Percentiles rank a stretch among this genome's conserved stretches.
Evolutionary conservation across 2,329 filamentous ascomycete genomes (phyloP).

Genomic region (Sporothrix schenckii): DNA sequence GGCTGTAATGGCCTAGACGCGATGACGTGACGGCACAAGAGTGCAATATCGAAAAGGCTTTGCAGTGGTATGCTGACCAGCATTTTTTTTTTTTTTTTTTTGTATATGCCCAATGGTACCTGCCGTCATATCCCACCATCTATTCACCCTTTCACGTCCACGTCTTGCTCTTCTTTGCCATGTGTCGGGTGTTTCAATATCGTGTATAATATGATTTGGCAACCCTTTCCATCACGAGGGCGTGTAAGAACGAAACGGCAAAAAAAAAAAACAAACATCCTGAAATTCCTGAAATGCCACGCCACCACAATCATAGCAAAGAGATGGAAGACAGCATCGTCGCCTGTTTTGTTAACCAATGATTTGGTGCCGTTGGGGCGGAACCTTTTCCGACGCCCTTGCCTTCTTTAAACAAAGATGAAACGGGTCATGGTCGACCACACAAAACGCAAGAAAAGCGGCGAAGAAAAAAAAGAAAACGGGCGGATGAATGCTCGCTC

Average conservation of each 20-base stretch:
- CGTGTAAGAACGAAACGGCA: not conserved
- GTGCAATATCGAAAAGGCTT: conserved; percentile 22
- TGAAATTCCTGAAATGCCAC: not conserved
- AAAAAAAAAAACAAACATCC: not conserved
- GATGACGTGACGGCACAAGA: not conserved
- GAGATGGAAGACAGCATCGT: not conserved
- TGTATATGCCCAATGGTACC: not conserved
- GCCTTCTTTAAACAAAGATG: conserved; percentile 12
- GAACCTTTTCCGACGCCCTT: conserved; percentile 15
- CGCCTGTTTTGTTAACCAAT: not conserved
- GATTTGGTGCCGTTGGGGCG: not conserved
- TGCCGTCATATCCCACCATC: not conserved
- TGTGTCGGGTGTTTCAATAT: conserved; percentile 17
- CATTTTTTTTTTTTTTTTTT: not conserved
- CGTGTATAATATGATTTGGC: not conserved
- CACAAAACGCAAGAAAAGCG: not conserved
- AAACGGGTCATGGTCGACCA: conserved; percentile 14
- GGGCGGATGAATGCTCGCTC: not conserved
- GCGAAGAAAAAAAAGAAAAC: no score
- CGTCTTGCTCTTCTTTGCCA: not conserved
- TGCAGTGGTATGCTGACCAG: conserved; percentile 22
- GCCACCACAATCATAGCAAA: not conserved
- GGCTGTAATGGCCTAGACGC: not conserved
- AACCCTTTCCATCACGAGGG: not conserved
- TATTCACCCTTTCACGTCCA: not conserved